Percentiles rank a stretch among this genome's conserved stretches.
Conservation (phyloP, 2,329 filamentous ascomycete species). For the Thermomyces lanuginosus region DNA sequence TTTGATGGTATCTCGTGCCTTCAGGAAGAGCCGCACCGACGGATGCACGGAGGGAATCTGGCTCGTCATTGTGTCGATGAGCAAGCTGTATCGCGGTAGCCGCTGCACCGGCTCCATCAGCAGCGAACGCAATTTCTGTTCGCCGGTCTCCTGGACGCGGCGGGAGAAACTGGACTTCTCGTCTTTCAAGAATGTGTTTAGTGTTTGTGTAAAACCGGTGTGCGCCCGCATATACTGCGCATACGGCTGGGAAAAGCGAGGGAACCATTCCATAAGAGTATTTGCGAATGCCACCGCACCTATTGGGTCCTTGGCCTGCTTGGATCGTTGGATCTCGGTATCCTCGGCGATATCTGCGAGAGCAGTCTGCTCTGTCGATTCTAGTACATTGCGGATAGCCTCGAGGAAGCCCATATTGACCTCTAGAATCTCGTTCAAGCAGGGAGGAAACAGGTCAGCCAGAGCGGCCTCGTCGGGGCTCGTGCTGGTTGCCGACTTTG, state of each 20-base stretch:
- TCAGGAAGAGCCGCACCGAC: slow-evolving; percentile 65
- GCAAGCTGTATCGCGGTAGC: slow-evolving; percentile 80
- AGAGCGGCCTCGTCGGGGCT: slow-evolving; percentile 59
- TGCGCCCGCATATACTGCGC: slow-evolving; percentile 85
- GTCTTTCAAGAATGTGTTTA: slow-evolving; percentile 60
- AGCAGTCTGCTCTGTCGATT: slow-evolving; percentile 69
- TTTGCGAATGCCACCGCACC: slow-evolving; percentile 65
- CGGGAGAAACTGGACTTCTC: slow-evolving; percentile 69
- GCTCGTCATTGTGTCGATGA: slow-evolving; percentile 88
- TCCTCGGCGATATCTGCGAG: slow-evolving; percentile 55
- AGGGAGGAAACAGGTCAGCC: slow-evolving; percentile 62
- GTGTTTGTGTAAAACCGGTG: slow-evolving; percentile 65
- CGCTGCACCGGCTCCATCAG: slow-evolving; percentile 94
- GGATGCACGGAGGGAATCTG: slow-evolving; percentile 75
- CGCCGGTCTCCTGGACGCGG: slow-evolving; percentile 64
- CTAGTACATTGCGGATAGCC: slow-evolving; percentile 58
- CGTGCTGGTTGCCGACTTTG: slow-evolving; percentile 42
- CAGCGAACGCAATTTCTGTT: slow-evolving; percentile 77
- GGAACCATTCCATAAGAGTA: slow-evolving; percentile 78
- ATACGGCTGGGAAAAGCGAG: slow-evolving; percentile 79
- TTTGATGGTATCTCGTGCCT: slow-evolving; percentile 81
- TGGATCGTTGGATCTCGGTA: slow-evolving; percentile 31
- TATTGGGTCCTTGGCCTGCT: slow-evolving; percentile 48
- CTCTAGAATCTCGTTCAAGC: slow-evolving; percentile 62
- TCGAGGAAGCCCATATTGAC: slow-evolving; percentile 69